Conservation (phyloP, 108 stramenopile species). For the Nitzschia sp. region DNA sequence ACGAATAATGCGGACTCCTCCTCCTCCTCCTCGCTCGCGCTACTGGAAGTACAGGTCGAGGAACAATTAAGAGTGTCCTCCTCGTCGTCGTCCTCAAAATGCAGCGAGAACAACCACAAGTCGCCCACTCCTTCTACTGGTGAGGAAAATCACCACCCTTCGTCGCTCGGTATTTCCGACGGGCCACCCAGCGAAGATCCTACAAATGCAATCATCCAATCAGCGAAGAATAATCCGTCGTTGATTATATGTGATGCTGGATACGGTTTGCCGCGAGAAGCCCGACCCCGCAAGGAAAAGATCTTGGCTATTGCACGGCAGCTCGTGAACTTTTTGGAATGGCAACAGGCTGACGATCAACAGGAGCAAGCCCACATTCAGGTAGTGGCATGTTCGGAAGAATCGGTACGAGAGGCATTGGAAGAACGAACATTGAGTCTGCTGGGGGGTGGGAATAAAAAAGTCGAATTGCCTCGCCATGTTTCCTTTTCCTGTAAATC, state of each 20-base stretch:
- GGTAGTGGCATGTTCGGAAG: constrained; percentile 40
- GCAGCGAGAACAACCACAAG: no score
- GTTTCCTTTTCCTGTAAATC: constrained; percentile 33
- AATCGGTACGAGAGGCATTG: constrained; percentile 35
- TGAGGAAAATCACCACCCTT: no score
- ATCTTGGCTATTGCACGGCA: constrained; percentile 70
- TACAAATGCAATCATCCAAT: no score
- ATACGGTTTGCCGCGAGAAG: constrained; percentile 81
- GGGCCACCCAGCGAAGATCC: no score
- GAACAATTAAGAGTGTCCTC: no score
- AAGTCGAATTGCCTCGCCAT: constrained; percentile 11
- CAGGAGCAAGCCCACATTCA: constrained; percentile 16
- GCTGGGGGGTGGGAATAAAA: constrained; percentile 12
- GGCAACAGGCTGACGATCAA: constrained; percentile 40
- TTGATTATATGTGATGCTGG: constrained; percentile 81
- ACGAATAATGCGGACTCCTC: no score
- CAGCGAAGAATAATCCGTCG: no score
- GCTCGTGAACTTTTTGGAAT: constrained; percentile 66
- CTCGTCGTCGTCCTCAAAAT: no score
- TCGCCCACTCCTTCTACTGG: no score
- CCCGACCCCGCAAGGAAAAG: constrained; percentile 67
- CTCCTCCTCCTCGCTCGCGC: no score
- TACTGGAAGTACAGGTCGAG: no score
- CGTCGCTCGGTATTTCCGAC: no score
- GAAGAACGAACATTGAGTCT: constrained; percentile 30